A percentile compares a stretch with the other conserved stretches of the same genome.
These are phyloP conservation scores for Somion occarium DNA, from an alignment of 1,284 basidiomycete species.

Conservation along the genomic window DNA sequence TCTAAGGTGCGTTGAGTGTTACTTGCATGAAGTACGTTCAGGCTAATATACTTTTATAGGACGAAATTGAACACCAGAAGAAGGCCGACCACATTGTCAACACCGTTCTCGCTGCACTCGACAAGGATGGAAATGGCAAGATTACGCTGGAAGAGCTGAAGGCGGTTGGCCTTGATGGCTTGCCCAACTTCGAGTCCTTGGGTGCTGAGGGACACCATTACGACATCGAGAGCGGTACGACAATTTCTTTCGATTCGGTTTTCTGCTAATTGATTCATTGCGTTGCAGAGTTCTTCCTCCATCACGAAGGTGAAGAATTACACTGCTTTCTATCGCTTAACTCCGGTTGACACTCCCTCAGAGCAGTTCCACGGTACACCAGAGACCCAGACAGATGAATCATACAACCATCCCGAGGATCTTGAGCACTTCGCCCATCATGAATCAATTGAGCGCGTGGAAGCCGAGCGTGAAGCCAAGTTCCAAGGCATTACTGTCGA, in stretches of 20 bases:
- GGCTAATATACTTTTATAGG: slow-evolving; percentile 31
- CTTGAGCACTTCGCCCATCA: slow-evolving; percentile 87
- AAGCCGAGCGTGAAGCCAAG: slow-evolving; percentile 78
- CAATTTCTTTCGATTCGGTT: not conserved
- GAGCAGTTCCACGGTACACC: slow-evolving; percentile 93
- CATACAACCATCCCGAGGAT: slow-evolving; percentile 93
- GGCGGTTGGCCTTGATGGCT: slow-evolving; percentile 67
- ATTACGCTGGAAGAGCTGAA: slow-evolving; percentile 81
- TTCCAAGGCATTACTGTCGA: slow-evolving; percentile 79
- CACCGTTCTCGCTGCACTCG: slow-evolving; percentile 71
- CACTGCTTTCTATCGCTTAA: not conserved
- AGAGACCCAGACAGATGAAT: slow-evolving; percentile 94
- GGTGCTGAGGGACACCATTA: slow-evolving; percentile 94
- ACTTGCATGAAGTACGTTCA: not conserved
- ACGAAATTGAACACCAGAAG: slow-evolving; percentile 75
- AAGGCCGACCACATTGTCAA: slow-evolving; percentile 84
- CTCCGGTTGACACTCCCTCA: slow-evolving; percentile 24
- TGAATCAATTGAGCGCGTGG: slow-evolving; percentile 80
- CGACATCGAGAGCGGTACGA: slow-evolving; percentile 79
- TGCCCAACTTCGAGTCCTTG: slow-evolving; percentile 86
- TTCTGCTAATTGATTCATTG: not conserved
- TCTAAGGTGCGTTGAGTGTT: slow-evolving; percentile 49
- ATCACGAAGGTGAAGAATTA: slow-evolving; percentile 74
- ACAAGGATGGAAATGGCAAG: slow-evolving; percentile 76
- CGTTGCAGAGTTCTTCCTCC: slow-evolving; percentile 76